phyloP scores from a whole-genome alignment of 148 eudicot species.

The Arbutus unedo region DNA sequence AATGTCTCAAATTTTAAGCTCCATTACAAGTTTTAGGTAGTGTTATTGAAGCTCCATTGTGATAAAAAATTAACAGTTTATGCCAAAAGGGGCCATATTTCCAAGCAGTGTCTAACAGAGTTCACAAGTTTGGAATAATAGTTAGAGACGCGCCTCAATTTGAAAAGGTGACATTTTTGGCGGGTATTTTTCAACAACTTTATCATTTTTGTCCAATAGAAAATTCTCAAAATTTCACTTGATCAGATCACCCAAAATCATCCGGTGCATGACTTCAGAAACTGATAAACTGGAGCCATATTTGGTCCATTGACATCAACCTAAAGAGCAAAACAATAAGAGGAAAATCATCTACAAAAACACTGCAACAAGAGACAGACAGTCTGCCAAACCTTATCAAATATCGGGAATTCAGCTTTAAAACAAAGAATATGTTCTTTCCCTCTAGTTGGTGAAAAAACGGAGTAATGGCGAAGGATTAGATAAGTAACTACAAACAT shows the following conservation, averaged over 20 bases:
- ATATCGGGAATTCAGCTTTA: conserved; percentile 90
- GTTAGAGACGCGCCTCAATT: conserved; percentile 56
- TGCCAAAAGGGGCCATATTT: no score
- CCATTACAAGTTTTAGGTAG: no score
- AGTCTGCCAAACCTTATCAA: no score
- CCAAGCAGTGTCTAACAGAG: background rate
- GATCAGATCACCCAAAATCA: conserved; percentile 75
- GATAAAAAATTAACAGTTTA: no score
- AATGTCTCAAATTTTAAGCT: no score
- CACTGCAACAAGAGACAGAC: background rate
- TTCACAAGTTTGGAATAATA: background rate
- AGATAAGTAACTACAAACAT: no score
- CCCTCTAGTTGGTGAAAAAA: no score
- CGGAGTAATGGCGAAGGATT: no score
- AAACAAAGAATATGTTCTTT: no score
- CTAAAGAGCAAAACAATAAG: conserved; percentile 30
- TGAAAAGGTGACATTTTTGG: conserved; percentile 85
- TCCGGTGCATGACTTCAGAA: conserved; percentile 73
- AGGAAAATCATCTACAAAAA: background rate
- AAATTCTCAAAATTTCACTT: conserved; percentile 97
- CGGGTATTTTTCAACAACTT: conserved; percentile 73
- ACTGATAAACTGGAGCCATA: conserved; percentile 85
- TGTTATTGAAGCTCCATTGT: background rate
- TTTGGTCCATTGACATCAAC: no score
- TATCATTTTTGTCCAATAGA: conserved; percentile 78